Evolutionary conservation across 2,329 filamentous ascomycete genomes (phyloP), one percentile per base, ranked within the genome.

Genomic region (Ciborinia camelliae): DNA sequence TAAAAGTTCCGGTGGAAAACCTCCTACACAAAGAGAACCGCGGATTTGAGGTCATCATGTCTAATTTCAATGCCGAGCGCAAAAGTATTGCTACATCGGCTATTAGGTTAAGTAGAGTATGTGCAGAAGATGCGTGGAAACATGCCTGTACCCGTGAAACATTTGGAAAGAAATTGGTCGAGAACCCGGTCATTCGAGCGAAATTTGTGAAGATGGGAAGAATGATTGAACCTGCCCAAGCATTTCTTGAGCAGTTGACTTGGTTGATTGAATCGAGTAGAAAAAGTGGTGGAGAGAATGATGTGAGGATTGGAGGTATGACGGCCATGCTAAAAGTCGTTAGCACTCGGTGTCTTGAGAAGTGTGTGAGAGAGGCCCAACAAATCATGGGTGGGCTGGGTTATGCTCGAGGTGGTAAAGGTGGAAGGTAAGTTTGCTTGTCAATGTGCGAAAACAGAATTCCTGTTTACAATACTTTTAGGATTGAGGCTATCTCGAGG

Each of bases 191-290:
- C 48, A 87, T 88, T 62, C 79, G 82, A 23, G 77, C 81, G 26
- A 88, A 88, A 71, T 78, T 88, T 18, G 80, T 82, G n/a, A 84
- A 81, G 43, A 79, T 87, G 59, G 84, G 83, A 0, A 78, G 83
- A 14, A 79, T 83, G 68, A 81, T 88, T n/a, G 86, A 88, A 68
- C 81, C 82, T 0, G 82, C 85, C 53, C 85, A 83, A 75, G 83
- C 85, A 0, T 87, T 85, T 76, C 73, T 88, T 65, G 86, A 88
- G 69, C 84, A 87, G 71, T 76, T 88, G 3, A 84, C 82, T 6
- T 84, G 71, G 71, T 41, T 74, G 54, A 71, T 74, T 57, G 72
- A 74, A 54, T 10, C 68, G 7, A 67, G 50, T 66, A 47, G 69
- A 43, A 70, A 70, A 48, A 64, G 37, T 47, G 66, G 67, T 3